Evolutionary conservation across 768 basidiomycete genomes (phyloP).

Genomic region (Mycena rosella): DNA sequence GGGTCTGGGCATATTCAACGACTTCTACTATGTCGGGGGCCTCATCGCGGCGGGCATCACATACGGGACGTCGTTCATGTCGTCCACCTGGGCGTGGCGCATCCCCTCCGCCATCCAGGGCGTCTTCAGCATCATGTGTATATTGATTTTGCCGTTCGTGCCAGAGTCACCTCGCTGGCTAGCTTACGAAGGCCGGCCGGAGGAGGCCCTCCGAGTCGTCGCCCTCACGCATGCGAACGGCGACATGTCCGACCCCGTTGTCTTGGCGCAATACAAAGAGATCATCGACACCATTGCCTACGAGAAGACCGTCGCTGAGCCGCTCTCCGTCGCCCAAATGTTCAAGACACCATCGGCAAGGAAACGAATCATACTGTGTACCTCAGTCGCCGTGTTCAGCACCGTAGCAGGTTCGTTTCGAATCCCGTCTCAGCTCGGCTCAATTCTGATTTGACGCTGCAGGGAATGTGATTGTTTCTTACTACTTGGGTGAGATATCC

Average conservation of each 20-base stretch:
- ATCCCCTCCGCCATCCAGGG: slow-evolving; percentile 48
- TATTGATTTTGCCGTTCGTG: slow-evolving; percentile 47
- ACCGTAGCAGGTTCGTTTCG: slow-evolving; percentile 37
- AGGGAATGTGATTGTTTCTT: slow-evolving; percentile 42
- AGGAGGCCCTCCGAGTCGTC: slow-evolving; percentile 46
- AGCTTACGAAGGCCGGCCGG: slow-evolving; percentile 44
- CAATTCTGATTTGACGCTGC: background rate
- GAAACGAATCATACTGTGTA: slow-evolving; percentile 38
- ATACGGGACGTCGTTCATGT: slow-evolving; percentile 44
- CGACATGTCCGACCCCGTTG: slow-evolving; percentile 43
- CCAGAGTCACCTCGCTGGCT: slow-evolving; percentile 59
- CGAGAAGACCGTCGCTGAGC: slow-evolving; percentile 42
- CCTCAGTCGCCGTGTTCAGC: slow-evolving; percentile 42
- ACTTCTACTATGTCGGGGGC: slow-evolving; percentile 41
- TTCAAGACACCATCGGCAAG: slow-evolving; percentile 39
- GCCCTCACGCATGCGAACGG: slow-evolving; percentile 46
- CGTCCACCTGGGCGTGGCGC: slow-evolving; percentile 50
- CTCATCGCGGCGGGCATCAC: slow-evolving; percentile 42
- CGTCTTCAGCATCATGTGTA: slow-evolving; percentile 46
- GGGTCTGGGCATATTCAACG: slow-evolving; percentile 42
- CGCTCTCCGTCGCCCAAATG: slow-evolving; percentile 36
- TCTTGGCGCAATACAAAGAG: slow-evolving; percentile 47
- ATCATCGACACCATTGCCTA: slow-evolving; percentile 49
- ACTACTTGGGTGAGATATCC: slow-evolving; percentile 31
- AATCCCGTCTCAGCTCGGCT: background rate